Evolutionary conservation across 495 filamentous ascomycete genomes (phyloP), one percentile per base, ranked within the genome.

Genomic region (Hyaloscypha finlandica): DNA sequence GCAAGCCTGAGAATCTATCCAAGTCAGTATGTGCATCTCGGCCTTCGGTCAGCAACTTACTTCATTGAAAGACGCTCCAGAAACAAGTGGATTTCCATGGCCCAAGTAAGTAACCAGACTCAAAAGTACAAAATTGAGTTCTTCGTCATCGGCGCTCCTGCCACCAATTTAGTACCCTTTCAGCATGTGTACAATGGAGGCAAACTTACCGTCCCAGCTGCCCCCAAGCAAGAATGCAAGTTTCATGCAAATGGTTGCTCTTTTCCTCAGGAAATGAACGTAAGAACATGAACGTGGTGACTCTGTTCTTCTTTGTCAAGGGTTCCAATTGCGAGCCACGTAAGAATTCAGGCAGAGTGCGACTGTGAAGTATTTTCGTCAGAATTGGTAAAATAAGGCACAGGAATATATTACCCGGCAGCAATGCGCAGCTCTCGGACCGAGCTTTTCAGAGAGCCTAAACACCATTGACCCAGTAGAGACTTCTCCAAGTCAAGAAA

Each of bases 41-140:
- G 55, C 31, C 55, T 19, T 48, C 61, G 39, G 62, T 63, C 70
- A 66, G 56, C 20, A 71, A 79, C 90, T 31, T 25, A 71, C 89
- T 80, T 96, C 92, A 69, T 90, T 90, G 75, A 91, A 94, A 11
- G 94, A 91, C 48, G 90, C 81, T 3, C 87, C 90, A 68, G 87
- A 91, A 5, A 97, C 80, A 6, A 96, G 85, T 20, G 87, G 84
- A 75, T 95, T 96, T 31, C 88, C 80, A 73, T 96, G 87, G 12
- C 93, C 94, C 2, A 98, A 81, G 73, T 94, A 97, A 42, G 96
- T 90, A 30, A 97, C 80, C 5, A 99, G 82, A 63, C 88, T 88
- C 55, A 96, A 79, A 37, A 99, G 82, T 42, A 92, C 90, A 59
- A 97, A 84, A 70, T 94, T 93, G 54, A 95, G 85, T 74, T 96